These are phyloP conservation scores for Lachnellula subtilissima DNA, from an alignment of 2,329 filamentous ascomycete species.

Conservation along the genomic window DNA sequence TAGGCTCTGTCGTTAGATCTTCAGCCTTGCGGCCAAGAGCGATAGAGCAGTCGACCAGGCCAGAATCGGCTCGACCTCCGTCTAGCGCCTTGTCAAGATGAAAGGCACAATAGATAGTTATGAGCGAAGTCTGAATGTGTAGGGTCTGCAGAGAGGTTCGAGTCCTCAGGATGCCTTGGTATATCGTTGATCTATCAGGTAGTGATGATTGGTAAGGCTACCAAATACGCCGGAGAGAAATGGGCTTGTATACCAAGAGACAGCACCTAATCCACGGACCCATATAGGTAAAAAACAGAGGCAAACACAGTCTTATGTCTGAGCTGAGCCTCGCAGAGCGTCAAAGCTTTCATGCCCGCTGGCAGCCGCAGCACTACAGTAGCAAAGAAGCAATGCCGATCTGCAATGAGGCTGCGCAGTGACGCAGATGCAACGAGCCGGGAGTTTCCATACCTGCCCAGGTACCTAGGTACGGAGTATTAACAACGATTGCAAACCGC, in stretches of 20 bases:
- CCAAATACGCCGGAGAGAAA: background rate
- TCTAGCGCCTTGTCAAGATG: no score
- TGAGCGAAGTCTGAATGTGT: background rate
- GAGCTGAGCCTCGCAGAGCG: background rate
- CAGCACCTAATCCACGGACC: background rate
- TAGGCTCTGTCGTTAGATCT: background rate
- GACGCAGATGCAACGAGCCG: background rate
- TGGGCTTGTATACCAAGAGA: background rate
- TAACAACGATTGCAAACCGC: background rate
- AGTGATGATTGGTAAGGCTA: background rate
- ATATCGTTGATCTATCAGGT: background rate
- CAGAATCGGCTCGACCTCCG: no score
- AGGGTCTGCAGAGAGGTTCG: background rate
- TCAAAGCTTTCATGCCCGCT: background rate
- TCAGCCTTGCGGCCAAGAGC: background rate
- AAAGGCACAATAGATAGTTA: background rate
- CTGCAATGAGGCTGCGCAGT: background rate
- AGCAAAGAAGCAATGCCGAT: background rate
- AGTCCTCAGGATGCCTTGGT: background rate
- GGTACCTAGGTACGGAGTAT: no score
- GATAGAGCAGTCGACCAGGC: background rate
- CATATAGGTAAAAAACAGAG: background rate
- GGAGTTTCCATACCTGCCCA: no score
- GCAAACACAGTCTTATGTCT: background rate
- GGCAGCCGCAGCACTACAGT: background rate